Percentiles rank a stretch among this genome's conserved stretches.
Conservation (phyloP, 164 flowering plant species). For the Stephania japonica region DNA sequence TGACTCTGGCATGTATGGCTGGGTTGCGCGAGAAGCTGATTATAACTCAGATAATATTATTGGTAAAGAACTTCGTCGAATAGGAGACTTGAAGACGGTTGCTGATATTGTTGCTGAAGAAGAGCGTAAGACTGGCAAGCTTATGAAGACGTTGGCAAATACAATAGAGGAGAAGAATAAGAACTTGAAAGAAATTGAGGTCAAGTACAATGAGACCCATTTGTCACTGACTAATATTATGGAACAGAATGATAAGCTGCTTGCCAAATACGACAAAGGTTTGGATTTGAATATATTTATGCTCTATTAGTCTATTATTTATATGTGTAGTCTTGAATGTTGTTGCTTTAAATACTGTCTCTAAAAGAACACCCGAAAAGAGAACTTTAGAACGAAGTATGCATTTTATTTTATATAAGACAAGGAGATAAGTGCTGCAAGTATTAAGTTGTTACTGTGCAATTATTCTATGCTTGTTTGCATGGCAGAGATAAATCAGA, state of each 20-base stretch:
- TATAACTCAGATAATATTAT: conserved; percentile 36
- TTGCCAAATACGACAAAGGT: conserved; percentile 68
- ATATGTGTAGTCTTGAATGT: too few relatives aligned
- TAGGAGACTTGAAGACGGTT: conserved; percentile 68
- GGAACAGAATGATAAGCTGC: conserved; percentile 56
- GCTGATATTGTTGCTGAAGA: conserved; percentile 67
- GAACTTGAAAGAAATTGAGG: conserved; percentile 49
- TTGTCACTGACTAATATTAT: conserved; percentile 32
- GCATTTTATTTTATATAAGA: background rate
- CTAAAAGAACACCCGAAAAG: background rate
- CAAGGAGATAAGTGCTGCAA: background rate
- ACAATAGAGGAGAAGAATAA: conserved; percentile 55
- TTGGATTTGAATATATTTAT: background rate
- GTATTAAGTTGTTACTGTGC: background rate
- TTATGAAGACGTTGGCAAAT: conserved; percentile 55
- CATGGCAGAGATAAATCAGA: conserved; percentile 40
- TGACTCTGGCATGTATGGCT: conserved; percentile 56
- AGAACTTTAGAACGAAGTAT: background rate
- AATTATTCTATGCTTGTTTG: conserved; percentile 3
- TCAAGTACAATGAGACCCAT: conserved; percentile 39
- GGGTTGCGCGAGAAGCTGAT: conserved; percentile 94
- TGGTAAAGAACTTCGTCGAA: conserved; percentile 64
- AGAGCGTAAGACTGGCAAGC: conserved; percentile 54
- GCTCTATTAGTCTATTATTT: background rate
- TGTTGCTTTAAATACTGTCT: too few relatives aligned